A percentile compares a stretch with the other conserved stretches of the same genome.
Conservation (phyloP, 345 rosid genomes). For the Populus deltoides region DNA sequence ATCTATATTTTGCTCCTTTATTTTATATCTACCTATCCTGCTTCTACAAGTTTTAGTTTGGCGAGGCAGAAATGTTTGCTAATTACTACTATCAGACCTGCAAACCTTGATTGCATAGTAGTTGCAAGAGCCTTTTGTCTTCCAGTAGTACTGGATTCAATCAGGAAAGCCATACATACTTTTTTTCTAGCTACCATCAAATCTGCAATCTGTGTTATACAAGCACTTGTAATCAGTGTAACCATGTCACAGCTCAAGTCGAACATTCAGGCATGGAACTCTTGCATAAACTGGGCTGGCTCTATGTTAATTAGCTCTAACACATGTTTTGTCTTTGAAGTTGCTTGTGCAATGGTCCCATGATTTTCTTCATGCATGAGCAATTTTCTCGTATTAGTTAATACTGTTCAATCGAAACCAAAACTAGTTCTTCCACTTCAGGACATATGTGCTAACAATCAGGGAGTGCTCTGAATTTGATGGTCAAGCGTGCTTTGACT, state of each 20-base stretch:
- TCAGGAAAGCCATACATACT: not conserved
- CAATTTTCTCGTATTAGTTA: not conserved
- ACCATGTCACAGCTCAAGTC: not conserved
- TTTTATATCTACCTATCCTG: not conserved
- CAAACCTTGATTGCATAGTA: not conserved
- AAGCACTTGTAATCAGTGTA: not conserved
- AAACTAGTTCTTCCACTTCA: not conserved
- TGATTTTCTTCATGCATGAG: not conserved
- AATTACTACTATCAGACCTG: not conserved
- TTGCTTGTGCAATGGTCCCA: not conserved
- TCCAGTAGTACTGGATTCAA: not conserved
- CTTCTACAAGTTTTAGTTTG: not conserved
- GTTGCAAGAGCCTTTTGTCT: not conserved
- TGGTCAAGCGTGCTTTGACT: not conserved
- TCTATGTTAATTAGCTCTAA: not conserved
- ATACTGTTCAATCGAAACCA: not conserved
- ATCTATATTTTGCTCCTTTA: not conserved
- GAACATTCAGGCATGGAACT: not conserved
- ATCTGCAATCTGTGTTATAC: not conserved
- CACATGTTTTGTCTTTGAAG: not conserved
- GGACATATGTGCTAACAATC: not conserved
- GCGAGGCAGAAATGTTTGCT: not conserved
- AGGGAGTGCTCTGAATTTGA: not conserved
- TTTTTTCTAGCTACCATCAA: not conserved
- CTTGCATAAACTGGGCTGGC: not conserved